phyloP scores from a whole-genome alignment of 257 asterid genomes.

The Nicotiana knightiana region DNA sequence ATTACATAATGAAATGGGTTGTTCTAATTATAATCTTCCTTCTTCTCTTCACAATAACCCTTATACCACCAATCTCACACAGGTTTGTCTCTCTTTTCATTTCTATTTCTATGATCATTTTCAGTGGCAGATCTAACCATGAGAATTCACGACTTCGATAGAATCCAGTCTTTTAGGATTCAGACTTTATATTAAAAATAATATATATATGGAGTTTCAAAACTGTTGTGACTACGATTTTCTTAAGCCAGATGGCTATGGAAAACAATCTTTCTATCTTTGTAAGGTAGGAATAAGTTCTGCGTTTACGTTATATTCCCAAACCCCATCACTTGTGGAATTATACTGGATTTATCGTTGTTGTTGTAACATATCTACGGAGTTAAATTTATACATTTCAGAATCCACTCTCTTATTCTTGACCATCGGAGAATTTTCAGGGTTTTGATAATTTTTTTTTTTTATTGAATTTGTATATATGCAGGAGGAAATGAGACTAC shows the following conservation, averaged over 20 bases:
- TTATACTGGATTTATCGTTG: too few species aligned
- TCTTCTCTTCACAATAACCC: slow-evolving; percentile 36
- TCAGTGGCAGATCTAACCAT: background rate
- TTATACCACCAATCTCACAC: slow-evolving; percentile 31
- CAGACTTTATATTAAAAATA: too few species aligned
- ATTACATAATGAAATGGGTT: slow-evolving; percentile 65
- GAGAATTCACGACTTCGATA: background rate
- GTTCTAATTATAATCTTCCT: slow-evolving; percentile 27
- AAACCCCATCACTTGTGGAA: too few species aligned
- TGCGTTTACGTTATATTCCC: accelerated
- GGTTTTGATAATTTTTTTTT: background rate
- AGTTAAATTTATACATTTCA: too few species aligned
- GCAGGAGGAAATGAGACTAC: slow-evolving; percentile 66
- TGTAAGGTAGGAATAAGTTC: too few species aligned
- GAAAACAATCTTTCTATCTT: too few species aligned
- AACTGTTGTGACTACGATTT: too few species aligned
- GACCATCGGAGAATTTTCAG: background rate
- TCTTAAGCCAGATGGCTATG: too few species aligned
- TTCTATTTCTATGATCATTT: background rate
- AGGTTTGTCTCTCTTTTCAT: slow-evolving; percentile 31
- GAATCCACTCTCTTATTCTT: background rate
- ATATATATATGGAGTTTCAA: too few species aligned
- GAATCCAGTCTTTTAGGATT: too few species aligned
- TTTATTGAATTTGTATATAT: background rate
- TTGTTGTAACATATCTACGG: too few species aligned